Evolutionary conservation across 2,329 filamentous ascomycete genomes (phyloP).

Genomic region (Tolypocladium ophioglossoides): DNA sequence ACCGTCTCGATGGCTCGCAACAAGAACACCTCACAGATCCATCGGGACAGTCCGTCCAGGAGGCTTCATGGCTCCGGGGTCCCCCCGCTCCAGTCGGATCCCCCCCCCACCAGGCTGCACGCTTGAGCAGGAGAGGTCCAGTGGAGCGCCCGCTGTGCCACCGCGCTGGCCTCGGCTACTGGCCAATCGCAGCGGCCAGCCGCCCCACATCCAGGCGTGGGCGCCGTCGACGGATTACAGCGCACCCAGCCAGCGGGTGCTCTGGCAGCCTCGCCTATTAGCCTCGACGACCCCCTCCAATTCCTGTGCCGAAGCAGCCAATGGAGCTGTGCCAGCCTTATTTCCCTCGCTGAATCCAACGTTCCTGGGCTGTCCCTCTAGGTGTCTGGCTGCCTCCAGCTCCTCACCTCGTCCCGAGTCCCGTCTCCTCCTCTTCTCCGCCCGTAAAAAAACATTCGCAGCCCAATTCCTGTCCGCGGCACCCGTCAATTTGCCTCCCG

Average conservation of each 20-base stretch:
- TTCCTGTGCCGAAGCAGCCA: conserved; percentile 5
- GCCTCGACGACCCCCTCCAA: conserved; percentile 14
- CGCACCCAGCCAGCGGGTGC: conserved; percentile 1
- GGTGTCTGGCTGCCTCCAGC: background rate
- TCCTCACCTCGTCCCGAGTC: background rate
- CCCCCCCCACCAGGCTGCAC: no score
- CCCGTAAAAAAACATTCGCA: background rate
- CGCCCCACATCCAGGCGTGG: conserved; percentile 8
- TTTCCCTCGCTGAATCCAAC: conserved; percentile 9
- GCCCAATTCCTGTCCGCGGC: background rate
- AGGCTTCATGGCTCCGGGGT: no score
- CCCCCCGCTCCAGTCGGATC: no score
- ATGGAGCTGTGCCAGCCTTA: conserved; percentile 15
- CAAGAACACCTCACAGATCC: background rate
- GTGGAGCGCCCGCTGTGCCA: background rate
- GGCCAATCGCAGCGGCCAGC: conserved; percentile 12
- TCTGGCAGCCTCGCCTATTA: conserved; percentile 16
- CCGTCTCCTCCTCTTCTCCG: background rate
- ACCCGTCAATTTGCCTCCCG: background rate
- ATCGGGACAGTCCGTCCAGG: background rate
- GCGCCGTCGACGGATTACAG: background rate
- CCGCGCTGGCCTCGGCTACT: conserved; percentile 11
- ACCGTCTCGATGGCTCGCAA: background rate
- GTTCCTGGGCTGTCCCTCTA: conserved; percentile 1
- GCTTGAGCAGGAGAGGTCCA: background rate